phyloP scores from a whole-genome alignment of 306 rosid genomes.

The Prunus fruticosa region DNA sequence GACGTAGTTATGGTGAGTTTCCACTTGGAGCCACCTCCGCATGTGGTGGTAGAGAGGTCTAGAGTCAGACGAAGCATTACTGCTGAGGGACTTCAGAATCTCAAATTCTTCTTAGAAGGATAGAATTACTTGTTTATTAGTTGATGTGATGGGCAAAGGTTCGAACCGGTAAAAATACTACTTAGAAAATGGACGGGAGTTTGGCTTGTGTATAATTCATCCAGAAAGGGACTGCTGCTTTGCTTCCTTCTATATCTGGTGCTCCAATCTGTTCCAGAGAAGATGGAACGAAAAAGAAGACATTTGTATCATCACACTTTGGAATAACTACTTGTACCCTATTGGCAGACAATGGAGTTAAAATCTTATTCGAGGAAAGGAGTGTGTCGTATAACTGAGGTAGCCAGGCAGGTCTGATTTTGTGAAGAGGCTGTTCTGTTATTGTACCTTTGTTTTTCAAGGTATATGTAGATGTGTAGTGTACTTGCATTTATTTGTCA shows the following conservation, averaged over 20 bases:
- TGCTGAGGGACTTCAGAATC: conserved; percentile 78
- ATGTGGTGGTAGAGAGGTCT: conserved; percentile 51
- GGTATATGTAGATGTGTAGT: neutral
- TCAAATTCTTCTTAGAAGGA: conserved; percentile 53
- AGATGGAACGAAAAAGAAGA: conserved; percentile 23
- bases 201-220: conserved; percentile 36
- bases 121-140: conserved; percentile 8
- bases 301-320: neutral
- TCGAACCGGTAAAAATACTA: neutral
- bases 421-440: neutral
- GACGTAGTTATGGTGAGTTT: conserved; percentile 76
- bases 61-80: conserved; percentile 78
- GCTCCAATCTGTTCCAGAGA: conserved; percentile 15
- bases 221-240: conserved; percentile 14
- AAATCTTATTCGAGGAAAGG: conserved; percentile 8
- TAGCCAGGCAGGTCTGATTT: neutral
- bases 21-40: conserved; percentile 75
- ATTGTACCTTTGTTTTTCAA: conserved; percentile 14
- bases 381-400: conserved; percentile 20
- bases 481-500: neutral
- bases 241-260: conserved; percentile 16
- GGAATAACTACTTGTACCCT: conserved; percentile 28
- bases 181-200: conserved; percentile 18
- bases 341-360: conserved; percentile 16
- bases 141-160: neutral